Evolutionary conservation across 768 basidiomycete species (phyloP), one percentile per base, ranked within the genome.

Genomic region (Cyclocybe cylindracea): DNA sequence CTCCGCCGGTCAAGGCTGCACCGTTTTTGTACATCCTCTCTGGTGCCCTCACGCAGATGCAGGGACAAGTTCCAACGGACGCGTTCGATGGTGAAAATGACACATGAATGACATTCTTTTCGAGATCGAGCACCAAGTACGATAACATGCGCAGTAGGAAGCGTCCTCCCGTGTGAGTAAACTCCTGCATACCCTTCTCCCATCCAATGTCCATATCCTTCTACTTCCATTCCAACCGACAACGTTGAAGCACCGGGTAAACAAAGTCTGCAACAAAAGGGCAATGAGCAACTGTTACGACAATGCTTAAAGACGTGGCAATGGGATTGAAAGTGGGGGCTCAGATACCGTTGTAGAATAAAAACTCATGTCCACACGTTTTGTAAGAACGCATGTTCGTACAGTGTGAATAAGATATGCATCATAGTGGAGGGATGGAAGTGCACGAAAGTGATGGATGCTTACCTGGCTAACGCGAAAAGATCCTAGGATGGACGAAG

Each of bases 341-440:
- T 89, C 87, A 89, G 87, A 78, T 89, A 89, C 87, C 87, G 87
- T 89, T 89, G 87, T 89, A 89, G 85, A 81, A 75, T 67, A 68
- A 48, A 58, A 39, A 68, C 75, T 65, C 84, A 85, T 83, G 63
- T 48, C 77, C 76, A 66, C 71, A 67, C 63, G 67, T 68, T 64
- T 59, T 51, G 36, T 31, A 67, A 67, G 53, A 71, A 70, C 64
- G 68, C 66, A 66, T 65, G 72, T 79, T 89, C 86, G 72, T 80
- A 83, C 83, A 87, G 86, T 87, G 84, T 85, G 85, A 86, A 88
- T 85, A 72, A 66, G 70, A 46, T 71, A 76, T 75, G 78, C 81
- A 85, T 85, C 83, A 78, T 63, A 39, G 69, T 64, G 65, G 60
- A 51, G 60, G 16, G 55, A 49, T 44, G 39, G 49, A 6, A 14